Base-by-base conservation (phyloP, 1,284 basidiomycete genomes). In the Cerrena zonata region DNA sequence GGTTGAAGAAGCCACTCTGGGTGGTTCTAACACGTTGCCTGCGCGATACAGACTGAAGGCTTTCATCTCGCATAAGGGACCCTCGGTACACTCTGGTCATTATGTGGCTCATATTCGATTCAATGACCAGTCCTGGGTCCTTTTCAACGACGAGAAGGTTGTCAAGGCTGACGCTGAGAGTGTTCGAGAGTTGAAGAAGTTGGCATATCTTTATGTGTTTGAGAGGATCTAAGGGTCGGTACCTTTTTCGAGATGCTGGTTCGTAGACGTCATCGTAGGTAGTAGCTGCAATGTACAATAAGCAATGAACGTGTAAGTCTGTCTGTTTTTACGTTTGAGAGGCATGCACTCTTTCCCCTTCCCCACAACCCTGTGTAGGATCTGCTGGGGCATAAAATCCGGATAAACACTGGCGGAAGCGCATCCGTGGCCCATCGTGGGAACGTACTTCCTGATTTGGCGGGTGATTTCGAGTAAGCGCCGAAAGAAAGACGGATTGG, bases 91-190 rank as follows among this genome's bases (percentile, higher is more conserved):
- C 65, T 94, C 91, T 0, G 94, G 94, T 0, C 94, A 97, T 64
- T 98, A 97, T 62, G 90, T 94, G 19, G 88, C 89, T 22, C 91
- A 94, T 64, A 77, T 94, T 37, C 74, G 76, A 38, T 60, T 60
- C 18, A 71, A 73, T 2, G 53, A 57, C 24, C 80, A 78, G 26
- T 74, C 68, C 5, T 94, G 93, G 91, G 84, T 94, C 50, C 67
- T 96, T 58, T 94, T 92, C 71, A 96, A 97, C 61, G 93, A 97
- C 66, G 93, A 97, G 72, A 97, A 96, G 72, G 93, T 96, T 4
- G 91, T 94, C 3, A 82, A 79, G 61, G 91, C 91, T 2, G 89
- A 92, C 60, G 75, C 71, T 57, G 80, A 88, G 67, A 88, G 86
- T 62, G 84, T 89, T 30, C 71, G 63, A 11, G 77, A 80, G 51